These are phyloP conservation scores for Ananas comosus DNA, from an alignment of 176 grass and related monocot genomes.

Conservation along the genomic window DNA sequence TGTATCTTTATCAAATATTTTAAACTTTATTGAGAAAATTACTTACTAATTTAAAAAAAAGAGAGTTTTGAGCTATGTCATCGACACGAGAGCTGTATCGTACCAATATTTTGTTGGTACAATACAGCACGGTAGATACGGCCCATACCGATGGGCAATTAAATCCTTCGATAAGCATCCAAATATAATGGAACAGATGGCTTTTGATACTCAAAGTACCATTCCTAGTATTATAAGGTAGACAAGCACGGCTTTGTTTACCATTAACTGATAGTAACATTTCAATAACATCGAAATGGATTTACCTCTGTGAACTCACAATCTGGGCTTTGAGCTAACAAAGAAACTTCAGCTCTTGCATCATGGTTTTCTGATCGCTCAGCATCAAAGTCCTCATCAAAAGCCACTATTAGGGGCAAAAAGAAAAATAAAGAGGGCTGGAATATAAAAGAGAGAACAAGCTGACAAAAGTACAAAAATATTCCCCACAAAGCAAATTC, in stretches of 20 bases:
- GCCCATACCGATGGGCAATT: too few relatives aligned
- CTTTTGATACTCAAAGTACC: background rate
- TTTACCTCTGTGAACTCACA: slow-evolving; percentile 88
- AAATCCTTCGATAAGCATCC: background rate
- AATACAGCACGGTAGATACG: too few relatives aligned
- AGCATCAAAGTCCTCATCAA: slow-evolving; percentile 96
- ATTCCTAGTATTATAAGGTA: background rate
- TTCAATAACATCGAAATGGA: slow-evolving; percentile 14
- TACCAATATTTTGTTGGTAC: too few relatives aligned
- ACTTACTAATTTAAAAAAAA: too few relatives aligned
- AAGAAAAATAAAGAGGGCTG: slow-evolving; percentile 3
- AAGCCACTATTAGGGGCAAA: slow-evolving; percentile 46
- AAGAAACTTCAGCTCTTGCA: slow-evolving; percentile 75
- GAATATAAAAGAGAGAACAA: background rate
- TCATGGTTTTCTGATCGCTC: slow-evolving; percentile 90
- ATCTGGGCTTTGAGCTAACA: slow-evolving; percentile 90
- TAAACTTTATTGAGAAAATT: too few relatives aligned
- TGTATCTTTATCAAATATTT: too few relatives aligned
- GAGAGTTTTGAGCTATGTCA: too few relatives aligned
- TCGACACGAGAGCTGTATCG: too few relatives aligned
- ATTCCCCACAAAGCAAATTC: slow-evolving; percentile 9
- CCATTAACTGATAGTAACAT: background rate
- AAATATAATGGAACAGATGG: background rate
- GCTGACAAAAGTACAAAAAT: slow-evolving; percentile 17
- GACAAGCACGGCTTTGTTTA: background rate